Percentiles rank a stretch among this genome's conserved stretches.
These are phyloP conservation scores for Ceratocystis cacaofunesta DNA, from an alignment of 2,329 filamentous ascomycete species.

Conservation along the genomic window DNA sequence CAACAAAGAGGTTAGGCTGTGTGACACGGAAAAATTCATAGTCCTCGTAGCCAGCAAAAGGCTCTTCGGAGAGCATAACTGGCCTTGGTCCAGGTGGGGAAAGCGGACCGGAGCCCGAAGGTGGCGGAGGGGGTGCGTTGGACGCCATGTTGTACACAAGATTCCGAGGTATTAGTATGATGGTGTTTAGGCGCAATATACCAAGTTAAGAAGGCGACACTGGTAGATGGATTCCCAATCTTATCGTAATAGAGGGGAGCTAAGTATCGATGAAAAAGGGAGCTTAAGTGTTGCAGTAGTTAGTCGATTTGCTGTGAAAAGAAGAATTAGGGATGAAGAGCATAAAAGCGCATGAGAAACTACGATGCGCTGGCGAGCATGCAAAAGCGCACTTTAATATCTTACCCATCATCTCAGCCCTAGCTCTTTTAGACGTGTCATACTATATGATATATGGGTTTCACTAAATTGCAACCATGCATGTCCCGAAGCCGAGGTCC, in stretches of 20 bases:
- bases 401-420: neutral
- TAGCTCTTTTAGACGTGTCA: neutral
- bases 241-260: neutral
- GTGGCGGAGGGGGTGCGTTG: constrained; percentile 2
- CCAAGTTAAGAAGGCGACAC: neutral
- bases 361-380: neutral
- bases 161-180: neutral
- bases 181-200: neutral
- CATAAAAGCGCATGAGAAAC: neutral
- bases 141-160: constrained; percentile 2
- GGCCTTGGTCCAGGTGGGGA: constrained; percentile 18
- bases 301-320: neutral
- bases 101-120: neutral
- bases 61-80: constrained; percentile 14
- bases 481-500: neutral
- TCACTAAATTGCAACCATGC: neutral
- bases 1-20: constrained; percentile 57
- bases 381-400: neutral
- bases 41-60: constrained; percentile 27
- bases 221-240: neutral
- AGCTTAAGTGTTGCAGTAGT: neutral
- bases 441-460: neutral
- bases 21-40: constrained; percentile 60
- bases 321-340: neutral
- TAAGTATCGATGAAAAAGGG: neutral